These are phyloP conservation scores for Madurella fahalii DNA, from an alignment of 2,329 filamentous ascomycete species.

Conservation along the genomic window DNA sequence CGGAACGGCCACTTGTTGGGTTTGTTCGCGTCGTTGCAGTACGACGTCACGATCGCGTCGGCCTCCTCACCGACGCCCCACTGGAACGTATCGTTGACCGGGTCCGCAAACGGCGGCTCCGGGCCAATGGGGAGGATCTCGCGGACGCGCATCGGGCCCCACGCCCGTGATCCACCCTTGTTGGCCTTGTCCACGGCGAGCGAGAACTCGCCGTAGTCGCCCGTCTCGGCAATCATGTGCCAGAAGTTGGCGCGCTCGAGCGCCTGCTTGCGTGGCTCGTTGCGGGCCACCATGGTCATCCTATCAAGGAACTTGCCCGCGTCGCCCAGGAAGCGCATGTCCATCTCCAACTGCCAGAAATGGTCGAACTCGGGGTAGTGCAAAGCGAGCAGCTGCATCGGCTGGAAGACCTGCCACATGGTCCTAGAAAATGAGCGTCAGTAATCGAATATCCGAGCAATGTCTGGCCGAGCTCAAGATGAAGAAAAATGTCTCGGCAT, in stretches of 20 bases:
- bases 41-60: constrained; percentile 30
- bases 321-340: constrained; percentile 37
- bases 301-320: constrained; percentile 30
- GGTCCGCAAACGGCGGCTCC: constrained; percentile 24
- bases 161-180: constrained; percentile 28
- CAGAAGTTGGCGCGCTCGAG: constrained; percentile 56
- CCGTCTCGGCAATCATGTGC: constrained; percentile 51
- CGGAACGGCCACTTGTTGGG: constrained; percentile 32
- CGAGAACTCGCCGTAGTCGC: constrained; percentile 43
- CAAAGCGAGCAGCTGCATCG: constrained; percentile 33
- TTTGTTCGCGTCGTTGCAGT: constrained; percentile 28
- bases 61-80: constrained; percentile 36
- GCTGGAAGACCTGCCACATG: constrained; percentile 34
- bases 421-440: no score
- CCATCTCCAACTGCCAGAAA: constrained; percentile 43
- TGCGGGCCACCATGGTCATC: constrained; percentile 40
- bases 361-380: constrained; percentile 35
- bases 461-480: no score
- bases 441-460: no score
- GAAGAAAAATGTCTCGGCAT: no score
- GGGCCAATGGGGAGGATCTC: constrained; percentile 32
- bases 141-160: constrained; percentile 30
- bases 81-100: constrained; percentile 27
- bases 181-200: constrained; percentile 26
- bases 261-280: constrained; percentile 53